Conservation (phyloP, 2,329 filamentous ascomycete genomes). For the Thelonectria olida region DNA sequence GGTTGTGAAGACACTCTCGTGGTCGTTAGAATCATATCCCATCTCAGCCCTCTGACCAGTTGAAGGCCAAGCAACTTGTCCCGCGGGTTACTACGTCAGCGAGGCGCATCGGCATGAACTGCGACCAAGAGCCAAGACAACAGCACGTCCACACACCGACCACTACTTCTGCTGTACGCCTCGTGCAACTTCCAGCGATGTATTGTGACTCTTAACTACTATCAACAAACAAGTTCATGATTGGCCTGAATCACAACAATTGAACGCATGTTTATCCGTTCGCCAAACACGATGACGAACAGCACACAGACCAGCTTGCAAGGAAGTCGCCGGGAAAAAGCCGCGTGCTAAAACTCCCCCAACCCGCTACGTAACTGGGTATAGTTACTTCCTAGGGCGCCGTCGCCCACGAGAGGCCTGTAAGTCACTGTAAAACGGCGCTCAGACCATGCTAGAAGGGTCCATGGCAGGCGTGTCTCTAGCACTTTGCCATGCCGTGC, state of each 20-base stretch:
- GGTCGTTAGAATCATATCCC: not conserved
- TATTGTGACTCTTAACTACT: not conserved
- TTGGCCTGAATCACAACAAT: not conserved
- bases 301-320: slow-evolving; percentile 5
- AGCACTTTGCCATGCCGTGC: slow-evolving; percentile 27
- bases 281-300: not conserved
- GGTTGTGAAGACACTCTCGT: not conserved
- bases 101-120: not conserved
- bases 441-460: not conserved
- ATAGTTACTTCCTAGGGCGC: too few relatives aligned
- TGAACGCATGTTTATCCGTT: not conserved
- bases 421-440: not conserved
- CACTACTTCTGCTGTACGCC: not conserved
- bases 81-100: not conserved
- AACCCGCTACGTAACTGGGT: not conserved
- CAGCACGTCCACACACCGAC: too few relatives aligned
- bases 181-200: not conserved
- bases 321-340: slow-evolving; percentile 22
- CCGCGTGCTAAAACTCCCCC: slow-evolving; percentile 19
- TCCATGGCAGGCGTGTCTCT: slow-evolving; percentile 22
- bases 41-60: not conserved
- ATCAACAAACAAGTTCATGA: not conserved
- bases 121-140: not conserved
- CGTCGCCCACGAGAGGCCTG: not conserved
- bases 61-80: not conserved